A percentile compares a stretch with the other conserved stretches of the same genome.
Conservation (phyloP, 345 rosid genomes). For the Salix dunnii region DNA sequence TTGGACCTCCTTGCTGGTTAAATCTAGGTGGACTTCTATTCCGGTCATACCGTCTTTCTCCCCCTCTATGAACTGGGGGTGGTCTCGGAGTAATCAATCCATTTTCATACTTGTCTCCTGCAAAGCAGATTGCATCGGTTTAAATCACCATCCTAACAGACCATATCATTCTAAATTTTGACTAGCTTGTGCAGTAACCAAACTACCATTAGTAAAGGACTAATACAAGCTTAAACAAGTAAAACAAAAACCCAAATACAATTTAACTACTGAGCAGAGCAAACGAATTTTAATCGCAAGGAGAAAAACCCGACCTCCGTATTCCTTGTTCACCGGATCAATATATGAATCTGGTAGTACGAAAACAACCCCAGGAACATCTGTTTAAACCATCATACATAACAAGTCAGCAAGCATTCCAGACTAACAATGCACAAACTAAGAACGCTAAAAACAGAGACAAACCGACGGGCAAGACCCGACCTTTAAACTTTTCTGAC, state of each 20-base stretch:
- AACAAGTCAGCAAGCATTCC: conserved; percentile 8
- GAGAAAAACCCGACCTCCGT: conserved; percentile 65
- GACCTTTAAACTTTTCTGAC: conserved; percentile 67
- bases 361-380: conserved; percentile 74
- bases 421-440: neutral
- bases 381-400: conserved; percentile 33
- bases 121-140: neutral
- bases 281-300: neutral
- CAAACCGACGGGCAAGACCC: neutral
- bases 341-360: conserved; percentile 91
- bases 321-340: conserved; percentile 80
- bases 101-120: conserved; percentile 87
- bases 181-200: neutral
- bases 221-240: neutral
- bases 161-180: neutral
- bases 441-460: neutral
- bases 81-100: conserved; percentile 82
- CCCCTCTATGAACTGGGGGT: conserved; percentile 55
- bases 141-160: neutral
- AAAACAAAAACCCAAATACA: neutral
- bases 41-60: conserved; percentile 45
- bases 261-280: neutral
- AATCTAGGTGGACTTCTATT: conserved; percentile 28
- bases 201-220: neutral
- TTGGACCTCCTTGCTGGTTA: conserved; percentile 22